A percentile compares a stretch with the other conserved stretches of the same genome.
These are phyloP conservation scores for Trametopsis cervina DNA, from an alignment of 768 basidiomycete genomes.

Conservation along the genomic window DNA sequence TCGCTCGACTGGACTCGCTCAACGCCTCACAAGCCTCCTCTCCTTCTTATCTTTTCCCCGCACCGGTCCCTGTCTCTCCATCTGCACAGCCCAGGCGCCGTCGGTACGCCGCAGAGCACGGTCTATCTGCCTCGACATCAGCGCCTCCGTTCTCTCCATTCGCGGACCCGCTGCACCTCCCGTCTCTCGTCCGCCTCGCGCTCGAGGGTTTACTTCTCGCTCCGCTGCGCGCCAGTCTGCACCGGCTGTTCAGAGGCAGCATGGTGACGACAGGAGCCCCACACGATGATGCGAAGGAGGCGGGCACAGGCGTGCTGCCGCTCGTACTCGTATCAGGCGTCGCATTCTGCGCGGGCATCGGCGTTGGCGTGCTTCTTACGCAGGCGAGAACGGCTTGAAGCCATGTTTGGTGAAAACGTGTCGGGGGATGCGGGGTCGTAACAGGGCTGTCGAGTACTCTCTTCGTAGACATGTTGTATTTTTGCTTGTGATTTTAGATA, in stretches of 20 bases:
- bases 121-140: not conserved
- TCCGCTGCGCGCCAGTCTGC: conserved; percentile 14
- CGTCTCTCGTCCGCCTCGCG: conserved; percentile 28
- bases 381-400: conserved; percentile 1
- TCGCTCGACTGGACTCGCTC: not conserved
- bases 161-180: conserved; percentile 64
- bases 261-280: not conserved
- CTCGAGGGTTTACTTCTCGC: not conserved
- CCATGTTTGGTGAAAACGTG: too few relatives aligned
- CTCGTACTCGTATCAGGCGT: conserved; percentile 30
- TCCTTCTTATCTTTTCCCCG: not conserved
- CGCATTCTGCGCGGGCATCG: conserved; percentile 40
- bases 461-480: too few relatives aligned
- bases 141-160: conserved; percentile 21
- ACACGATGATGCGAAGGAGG: not conserved
- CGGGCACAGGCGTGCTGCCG: conserved; percentile 5
- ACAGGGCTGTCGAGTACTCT: too few relatives aligned
- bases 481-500: too few relatives aligned
- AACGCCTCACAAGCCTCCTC: not conserved
- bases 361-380: conserved; percentile 32
- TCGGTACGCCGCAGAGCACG: not conserved
- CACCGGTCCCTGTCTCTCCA: not conserved
- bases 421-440: too few relatives aligned
- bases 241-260: conserved; percentile 2
- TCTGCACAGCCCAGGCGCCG: not conserved